phyloP scores from a whole-genome alignment of 2,329 filamentous ascomycete genomes.

The Pochonia chlamydosporia region DNA sequence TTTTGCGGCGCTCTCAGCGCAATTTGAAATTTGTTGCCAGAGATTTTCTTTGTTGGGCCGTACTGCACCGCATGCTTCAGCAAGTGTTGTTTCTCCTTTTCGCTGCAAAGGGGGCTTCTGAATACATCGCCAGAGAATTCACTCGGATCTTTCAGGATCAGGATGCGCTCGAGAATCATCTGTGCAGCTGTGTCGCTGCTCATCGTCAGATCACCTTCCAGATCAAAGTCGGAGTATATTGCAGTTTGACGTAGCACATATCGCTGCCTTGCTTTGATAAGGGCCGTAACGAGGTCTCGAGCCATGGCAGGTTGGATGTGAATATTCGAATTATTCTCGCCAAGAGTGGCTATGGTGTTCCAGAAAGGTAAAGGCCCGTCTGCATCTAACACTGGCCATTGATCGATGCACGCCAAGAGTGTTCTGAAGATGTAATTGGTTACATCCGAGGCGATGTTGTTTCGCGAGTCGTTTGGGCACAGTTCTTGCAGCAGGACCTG shows the following conservation, averaged over 20 bases:
- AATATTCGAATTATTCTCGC: not conserved
- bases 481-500: not conserved
- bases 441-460: not conserved
- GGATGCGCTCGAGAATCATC: not conserved
- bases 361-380: not conserved
- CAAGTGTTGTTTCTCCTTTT: constrained; percentile 2
- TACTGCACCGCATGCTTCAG: constrained; percentile 1
- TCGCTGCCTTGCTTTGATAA: not conserved
- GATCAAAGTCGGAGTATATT: not conserved
- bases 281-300: not conserved
- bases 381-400: not conserved
- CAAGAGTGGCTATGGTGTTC: not conserved
- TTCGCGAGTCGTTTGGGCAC: not conserved
- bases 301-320: not conserved
- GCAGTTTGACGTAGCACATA: not conserved
- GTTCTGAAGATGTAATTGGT: not conserved
- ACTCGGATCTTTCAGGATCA: not conserved
- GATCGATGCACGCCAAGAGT: not conserved
- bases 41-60: constrained; percentile 9
- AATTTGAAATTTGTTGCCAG: constrained; percentile 5
- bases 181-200: not conserved
- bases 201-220: not conserved
- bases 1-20: not conserved
- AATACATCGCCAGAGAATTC: constrained; percentile 3
- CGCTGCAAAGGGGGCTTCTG: not conserved